Percentiles rank a stretch among this genome's conserved stretches.
phyloP scores from a whole-genome alignment of 768 basidiomycete species.

The Podaxis sp. region DNA sequence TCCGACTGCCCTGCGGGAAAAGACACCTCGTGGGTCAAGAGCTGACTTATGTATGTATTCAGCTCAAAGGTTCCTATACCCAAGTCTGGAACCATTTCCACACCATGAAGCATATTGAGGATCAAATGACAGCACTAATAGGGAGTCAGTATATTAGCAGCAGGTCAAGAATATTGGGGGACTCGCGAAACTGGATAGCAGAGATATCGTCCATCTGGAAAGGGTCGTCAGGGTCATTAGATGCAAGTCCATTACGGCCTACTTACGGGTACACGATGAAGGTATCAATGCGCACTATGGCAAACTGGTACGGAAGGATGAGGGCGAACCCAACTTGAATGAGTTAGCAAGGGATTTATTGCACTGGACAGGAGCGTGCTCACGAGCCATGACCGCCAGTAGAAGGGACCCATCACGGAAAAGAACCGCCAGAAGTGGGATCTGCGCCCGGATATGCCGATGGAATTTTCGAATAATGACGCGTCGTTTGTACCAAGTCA shows the following conservation, averaged over 20 bases:
- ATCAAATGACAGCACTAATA: background rate
- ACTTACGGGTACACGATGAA: background rate
- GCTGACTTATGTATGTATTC: no score
- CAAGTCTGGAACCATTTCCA: background rate
- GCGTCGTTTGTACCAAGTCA: background rate
- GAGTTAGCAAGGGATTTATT: background rate
- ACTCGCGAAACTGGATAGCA: background rate
- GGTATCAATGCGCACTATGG: background rate
- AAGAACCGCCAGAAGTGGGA: background rate
- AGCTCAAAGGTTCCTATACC: background rate
- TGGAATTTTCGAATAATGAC: background rate
- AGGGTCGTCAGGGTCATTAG: background rate
- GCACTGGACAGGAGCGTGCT: background rate
- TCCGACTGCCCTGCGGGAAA: no score
- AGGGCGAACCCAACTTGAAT: background rate
- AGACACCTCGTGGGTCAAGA: no score
- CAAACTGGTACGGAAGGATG: background rate
- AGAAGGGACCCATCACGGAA: background rate
- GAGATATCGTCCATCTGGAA: background rate
- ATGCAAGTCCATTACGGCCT: background rate
- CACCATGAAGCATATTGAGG: background rate
- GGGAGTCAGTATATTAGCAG: background rate
- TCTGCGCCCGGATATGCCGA: background rate
- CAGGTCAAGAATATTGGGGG: background rate
- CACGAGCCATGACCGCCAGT: background rate